Evolutionary conservation across 306 rosid genomes (phyloP).

Genomic region (Notholithocarpus densiflorus): DNA sequence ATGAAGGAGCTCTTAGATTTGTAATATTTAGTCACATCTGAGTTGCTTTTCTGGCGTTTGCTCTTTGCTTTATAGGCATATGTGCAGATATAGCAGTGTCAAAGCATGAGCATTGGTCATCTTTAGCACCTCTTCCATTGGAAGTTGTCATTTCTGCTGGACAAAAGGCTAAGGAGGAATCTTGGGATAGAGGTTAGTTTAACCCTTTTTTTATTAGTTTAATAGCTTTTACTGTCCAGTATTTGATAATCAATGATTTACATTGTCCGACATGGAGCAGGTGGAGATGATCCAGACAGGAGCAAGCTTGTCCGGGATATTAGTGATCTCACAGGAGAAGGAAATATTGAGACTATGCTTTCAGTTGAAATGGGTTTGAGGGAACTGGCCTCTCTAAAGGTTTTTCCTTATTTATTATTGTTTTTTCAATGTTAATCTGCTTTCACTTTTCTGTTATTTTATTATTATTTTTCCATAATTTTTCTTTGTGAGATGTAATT

Average conservation of each 20-base stretch:
- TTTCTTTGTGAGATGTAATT: neutral
- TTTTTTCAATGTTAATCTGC: neutral
- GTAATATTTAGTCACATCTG: neutral
- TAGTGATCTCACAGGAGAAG: conserved; percentile 87
- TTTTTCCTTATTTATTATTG: conserved; percentile 23
- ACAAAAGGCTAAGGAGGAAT: conserved; percentile 96
- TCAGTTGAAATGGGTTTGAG: conserved; percentile 94
- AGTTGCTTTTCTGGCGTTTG: neutral
- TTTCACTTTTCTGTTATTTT: neutral
- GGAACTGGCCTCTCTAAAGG: conserved; percentile 85
- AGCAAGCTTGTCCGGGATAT: conserved; percentile 64
- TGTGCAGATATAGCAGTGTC: conserved; percentile 76
- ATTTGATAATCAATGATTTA: neutral
- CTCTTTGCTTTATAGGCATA: conserved; percentile 55
- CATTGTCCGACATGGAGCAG: conserved; percentile 37
- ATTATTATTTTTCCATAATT: neutral
- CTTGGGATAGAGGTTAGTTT: conserved; percentile 60
- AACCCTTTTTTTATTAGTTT: neutral
- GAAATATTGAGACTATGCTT: conserved; percentile 96
- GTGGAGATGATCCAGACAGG: conserved; percentile 63
- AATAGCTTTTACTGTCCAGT: neutral
- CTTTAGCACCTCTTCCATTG: conserved; percentile 92
- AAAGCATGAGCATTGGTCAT: conserved; percentile 91
- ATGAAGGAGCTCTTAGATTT: conserved; percentile 8
- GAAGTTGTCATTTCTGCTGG: conserved; percentile 93